Percentiles rank a stretch among this genome's conserved stretches.
phyloP scores from a whole-genome alignment of 148 eudicot species.

The Suaeda aralocaspica region DNA sequence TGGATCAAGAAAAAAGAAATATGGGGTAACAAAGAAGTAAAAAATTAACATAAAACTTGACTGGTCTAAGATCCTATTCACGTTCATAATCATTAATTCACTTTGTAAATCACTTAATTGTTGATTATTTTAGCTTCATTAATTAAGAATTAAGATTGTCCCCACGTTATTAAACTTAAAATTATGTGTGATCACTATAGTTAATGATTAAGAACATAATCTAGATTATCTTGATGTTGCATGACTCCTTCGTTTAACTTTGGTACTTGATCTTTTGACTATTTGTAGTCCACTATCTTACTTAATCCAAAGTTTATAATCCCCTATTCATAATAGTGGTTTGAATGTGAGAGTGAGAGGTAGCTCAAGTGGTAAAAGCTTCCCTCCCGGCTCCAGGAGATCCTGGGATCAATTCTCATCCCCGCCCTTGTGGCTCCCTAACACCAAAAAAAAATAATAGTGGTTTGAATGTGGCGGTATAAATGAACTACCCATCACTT shows the following conservation, averaged over 20 bases:
- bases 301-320: slow-evolving; percentile 10
- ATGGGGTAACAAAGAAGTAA: not conserved
- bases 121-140: not conserved
- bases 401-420: too few species aligned
- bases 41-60: slow-evolving; percentile 19
- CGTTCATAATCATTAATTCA: slow-evolving; percentile 12
- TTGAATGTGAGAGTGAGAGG: not conserved
- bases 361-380: too few species aligned
- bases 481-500: too few species aligned
- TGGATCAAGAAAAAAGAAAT: slow-evolving; percentile 7
- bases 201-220: not conserved
- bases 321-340: not conserved
- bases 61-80: slow-evolving; percentile 26
- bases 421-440: too few species aligned
- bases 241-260: slow-evolving; percentile 11
- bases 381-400: too few species aligned
- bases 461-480: too few species aligned
- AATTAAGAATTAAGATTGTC: slow-evolving; percentile 13
- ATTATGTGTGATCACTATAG: not conserved
- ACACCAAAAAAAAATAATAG: too few species aligned
- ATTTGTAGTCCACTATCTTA: not conserved
- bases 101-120: slow-evolving; percentile 9
- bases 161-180: slow-evolving; percentile 22
- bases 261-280: slow-evolving; percentile 26
- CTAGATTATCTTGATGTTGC: slow-evolving; percentile 19